phyloP scores from a whole-genome alignment of 2,329 filamentous ascomycete genomes.

The Trichoderma endophyticum region DNA sequence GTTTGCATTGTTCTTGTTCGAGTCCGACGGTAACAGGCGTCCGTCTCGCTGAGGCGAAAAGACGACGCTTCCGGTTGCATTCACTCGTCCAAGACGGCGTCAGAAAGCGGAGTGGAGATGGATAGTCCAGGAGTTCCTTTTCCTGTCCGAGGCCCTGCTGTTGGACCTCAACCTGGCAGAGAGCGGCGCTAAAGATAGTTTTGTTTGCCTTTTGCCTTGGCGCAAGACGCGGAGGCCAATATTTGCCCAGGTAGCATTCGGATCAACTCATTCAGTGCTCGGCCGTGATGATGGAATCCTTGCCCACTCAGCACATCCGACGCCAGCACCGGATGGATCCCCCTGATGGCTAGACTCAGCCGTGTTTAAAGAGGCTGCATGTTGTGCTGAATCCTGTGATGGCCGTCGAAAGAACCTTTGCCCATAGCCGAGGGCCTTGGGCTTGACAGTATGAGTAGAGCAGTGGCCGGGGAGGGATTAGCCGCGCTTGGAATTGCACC shows the following conservation, averaged over 20 bases:
- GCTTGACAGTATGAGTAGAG: not conserved
- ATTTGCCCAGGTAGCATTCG: conserved; percentile 5
- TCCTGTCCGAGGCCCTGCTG: not conserved
- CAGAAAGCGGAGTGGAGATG: not conserved
- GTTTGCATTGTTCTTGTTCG: not conserved
- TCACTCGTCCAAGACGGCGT: not conserved
- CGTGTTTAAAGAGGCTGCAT: conserved; percentile 13
- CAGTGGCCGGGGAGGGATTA: not conserved
- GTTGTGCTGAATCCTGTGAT: not conserved
- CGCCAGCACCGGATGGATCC: not conserved
- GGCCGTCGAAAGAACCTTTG: not conserved
- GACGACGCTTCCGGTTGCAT: conserved; percentile 1
- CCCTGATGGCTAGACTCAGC: not conserved
- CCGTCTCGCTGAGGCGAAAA: not conserved
- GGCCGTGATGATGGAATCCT: not conserved
- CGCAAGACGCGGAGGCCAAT: conserved; percentile 7
- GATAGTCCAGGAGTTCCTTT: not conserved
- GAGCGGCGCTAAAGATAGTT: not conserved
- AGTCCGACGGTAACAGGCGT: not conserved
- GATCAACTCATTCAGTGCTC: not conserved
- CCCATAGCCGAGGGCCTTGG: not conserved
- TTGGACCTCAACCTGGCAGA: not conserved
- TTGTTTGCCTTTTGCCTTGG: conserved; percentile 11
- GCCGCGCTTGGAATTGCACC: not conserved
- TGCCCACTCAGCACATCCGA: not conserved